Base-by-base conservation (phyloP, 1,284 basidiomycete genomes). In the Ustilago crameri region DNA sequence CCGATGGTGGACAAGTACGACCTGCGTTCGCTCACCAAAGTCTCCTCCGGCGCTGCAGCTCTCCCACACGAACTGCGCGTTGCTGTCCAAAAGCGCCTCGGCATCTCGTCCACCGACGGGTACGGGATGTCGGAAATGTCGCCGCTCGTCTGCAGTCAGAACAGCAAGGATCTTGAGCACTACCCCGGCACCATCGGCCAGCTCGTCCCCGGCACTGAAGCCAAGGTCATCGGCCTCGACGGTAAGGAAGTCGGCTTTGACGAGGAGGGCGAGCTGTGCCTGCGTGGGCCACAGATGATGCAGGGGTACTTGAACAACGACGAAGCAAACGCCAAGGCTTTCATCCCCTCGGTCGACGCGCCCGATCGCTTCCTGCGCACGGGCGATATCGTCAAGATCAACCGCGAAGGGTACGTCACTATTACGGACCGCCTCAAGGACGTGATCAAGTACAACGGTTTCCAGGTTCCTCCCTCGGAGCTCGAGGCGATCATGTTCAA, bases 91-190 rank as follows among this genome's bases (percentile, higher is more conserved):
- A 62, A 76, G 55, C 67, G 73, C 30, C 66, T 76, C 20, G 63
- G 67, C n/a, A 76, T 82, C 48, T 38, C 40, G 1, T 69, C 73
- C 15, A 82, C 81, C 9, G 79, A 82, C 48, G 81, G 78, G 2
- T 82, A 81, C 55, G 81, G 81, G 30, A 82, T 82, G 81, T 78
- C 75, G 1, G 81, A 82, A 50, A 82, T 81, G 78, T 79, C 78
- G 5, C 81, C 81, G 1, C 74, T 82, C 27, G 72, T 82, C 22
- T 68, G 73, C 41, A 61, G 78, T 26, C 80, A 82, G 60, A 81
- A 76, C 30, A 49, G 56, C 41, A 48, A 37, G 20, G 79, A 81
- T 32, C 50, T 82, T 5, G 62, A 72, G 5, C 56, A 48, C 23
- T 74, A 55, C 24, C 68, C 72, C 0, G 68, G 70, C 22, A 70